Base-by-base conservation (phyloP, 305 asterid species). In the Solanum hybrid region DNA sequence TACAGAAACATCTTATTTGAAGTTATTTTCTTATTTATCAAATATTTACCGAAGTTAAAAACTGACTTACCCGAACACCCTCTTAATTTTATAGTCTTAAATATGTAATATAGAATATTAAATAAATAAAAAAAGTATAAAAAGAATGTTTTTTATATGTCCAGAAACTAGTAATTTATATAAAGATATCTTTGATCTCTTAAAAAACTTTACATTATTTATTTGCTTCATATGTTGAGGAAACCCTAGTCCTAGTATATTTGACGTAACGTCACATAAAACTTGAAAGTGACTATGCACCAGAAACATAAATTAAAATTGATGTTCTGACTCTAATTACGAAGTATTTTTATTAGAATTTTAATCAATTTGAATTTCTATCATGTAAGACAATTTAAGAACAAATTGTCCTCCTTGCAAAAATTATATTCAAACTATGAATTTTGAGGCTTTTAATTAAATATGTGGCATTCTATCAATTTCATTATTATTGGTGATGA, bases 1-100 rank as follows among this genome's bases (percentile, higher is more conserved):
- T 57, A 57, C 1, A 57, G 10, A 18, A 57, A 57, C 24, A 57
- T 57, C 4, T 1, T 51, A 51, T 5, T 40, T 40, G 2, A 12
- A 42, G 57, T 42, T 42, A 42, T 42, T 42, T 4, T 51, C 1
- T 51, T 51, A 51, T 51, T 51, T 51, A 1, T 51, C 67, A 51
- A 51, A 51, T 51, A 51, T 0, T 16, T 51, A 16, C 0, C 20
- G 0, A 51, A 51, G n/a, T 51, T 0, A 51, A 51, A 51, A 51
- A 51, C 0, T 16, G 1, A 2, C n/a, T 51, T 51, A 51, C 0
- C n/a, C 3, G 0, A 51, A 5, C 9, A 51, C n/a, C 9, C 9
- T 51, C 0, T 2, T 2, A 51, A 51, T 51, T 0, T 51, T 51
- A 16, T 16, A 51, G 0, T 51, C 4, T 57, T 57, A 18, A 57